These are phyloP conservation scores for Tuber aestivum DNA, from an alignment of 495 filamentous ascomycete genomes.

Conservation along the genomic window DNA sequence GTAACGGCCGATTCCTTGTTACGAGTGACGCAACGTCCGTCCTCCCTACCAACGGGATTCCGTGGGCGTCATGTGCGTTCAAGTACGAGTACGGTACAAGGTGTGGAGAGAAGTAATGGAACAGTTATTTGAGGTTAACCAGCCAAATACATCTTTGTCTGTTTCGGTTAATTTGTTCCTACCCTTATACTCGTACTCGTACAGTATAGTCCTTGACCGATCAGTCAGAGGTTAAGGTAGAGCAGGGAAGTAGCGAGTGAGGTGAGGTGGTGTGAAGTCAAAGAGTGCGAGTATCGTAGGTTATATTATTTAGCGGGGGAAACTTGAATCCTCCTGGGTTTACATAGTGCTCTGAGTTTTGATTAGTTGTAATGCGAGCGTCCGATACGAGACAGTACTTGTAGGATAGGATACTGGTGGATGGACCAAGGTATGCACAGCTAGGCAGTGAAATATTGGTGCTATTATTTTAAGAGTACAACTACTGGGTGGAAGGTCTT, in stretches of 20 bases:
- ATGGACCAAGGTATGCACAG: no score
- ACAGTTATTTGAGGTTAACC: neutral
- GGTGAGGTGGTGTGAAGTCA: neutral
- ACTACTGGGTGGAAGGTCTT: neutral
- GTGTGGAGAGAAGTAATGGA: neutral
- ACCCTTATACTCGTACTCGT: no score
- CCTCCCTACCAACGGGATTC: neutral
- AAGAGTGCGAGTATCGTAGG: neutral
- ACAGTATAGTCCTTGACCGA: no score
- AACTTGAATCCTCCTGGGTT: neutral
- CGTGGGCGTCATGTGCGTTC: neutral
- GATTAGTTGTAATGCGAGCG: neutral
- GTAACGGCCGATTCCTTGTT: neutral
- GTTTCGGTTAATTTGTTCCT: no score
- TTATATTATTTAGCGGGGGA: neutral
- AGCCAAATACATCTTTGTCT: neutral
- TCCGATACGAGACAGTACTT: neutral
- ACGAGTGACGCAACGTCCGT: neutral
- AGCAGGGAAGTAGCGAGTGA: slow-evolving; percentile 1
- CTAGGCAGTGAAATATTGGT: no score
- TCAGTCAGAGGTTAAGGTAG: neutral
- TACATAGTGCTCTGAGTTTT: neutral
- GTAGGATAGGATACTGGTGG: no score
- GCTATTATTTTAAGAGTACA: no score
- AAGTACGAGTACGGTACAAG: neutral